Evolutionary conservation across 768 basidiomycete species (phyloP), one percentile per base, ranked within the genome.

Genomic region (Lentinula raphanica): DNA sequence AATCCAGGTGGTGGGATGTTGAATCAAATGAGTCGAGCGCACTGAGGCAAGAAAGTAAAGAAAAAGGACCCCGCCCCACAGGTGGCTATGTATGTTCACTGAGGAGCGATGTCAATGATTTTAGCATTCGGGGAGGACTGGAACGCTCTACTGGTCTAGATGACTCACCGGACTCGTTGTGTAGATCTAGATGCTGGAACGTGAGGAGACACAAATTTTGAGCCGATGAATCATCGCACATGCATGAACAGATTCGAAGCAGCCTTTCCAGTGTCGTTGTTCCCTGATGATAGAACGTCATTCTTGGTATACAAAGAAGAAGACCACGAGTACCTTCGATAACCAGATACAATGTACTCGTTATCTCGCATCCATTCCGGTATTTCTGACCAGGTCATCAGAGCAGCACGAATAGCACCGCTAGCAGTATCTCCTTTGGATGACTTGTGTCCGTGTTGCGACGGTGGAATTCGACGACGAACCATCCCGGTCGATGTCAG

Each of bases 61-160:
- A 66, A 90, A 91, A 25, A 90, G 64, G 3, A 82, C 66, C 31
- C 86, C 83, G 27, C 85, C 89, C 74, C 84, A 80, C 7, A 93
- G 74, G 67, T 94, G 93, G 59, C 80, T 88, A 70, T 92, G 88
- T 46, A 94, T 92, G 71, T 95, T 95, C 57, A 94, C 91, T 90
- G 21, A 15, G 42, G 28, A 12, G 17, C 6, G 5, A 7, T 21
- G 19, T 36, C 35, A 53, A 28, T 25, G 5, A 21, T 29, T 28
- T 4, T 19, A 19, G n/a, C 7, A 35, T 31, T 9, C 5, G 13
- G 13, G 17, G n/a, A n/a, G n/a, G n/a, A n/a, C n/a, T n/a, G n/a
- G n/a, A n/a, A n/a, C n/a, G n/a, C n/a, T n/a, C n/a, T n/a, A n/a
- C n/a, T 32, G n/a, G 15, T 53, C 17, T 23, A 36, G 36, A 35